Conservation (phyloP, 768 basidiomycete species). For the Trametes gibbosa region DNA sequence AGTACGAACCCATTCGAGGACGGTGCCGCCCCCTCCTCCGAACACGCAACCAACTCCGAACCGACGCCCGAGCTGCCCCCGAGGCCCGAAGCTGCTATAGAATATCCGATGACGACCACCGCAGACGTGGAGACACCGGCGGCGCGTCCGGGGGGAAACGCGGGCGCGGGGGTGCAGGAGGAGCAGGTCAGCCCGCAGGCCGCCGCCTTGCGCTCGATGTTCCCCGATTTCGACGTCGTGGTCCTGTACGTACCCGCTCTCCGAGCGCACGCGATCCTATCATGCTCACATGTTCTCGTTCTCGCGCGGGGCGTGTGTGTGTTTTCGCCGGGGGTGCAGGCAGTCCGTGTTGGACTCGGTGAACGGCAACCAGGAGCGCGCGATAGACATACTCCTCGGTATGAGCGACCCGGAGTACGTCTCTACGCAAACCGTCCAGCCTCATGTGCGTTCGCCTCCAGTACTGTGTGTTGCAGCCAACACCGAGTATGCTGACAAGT, state of each 20-base stretch:
- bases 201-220: constrained; percentile 59
- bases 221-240: constrained; percentile 77
- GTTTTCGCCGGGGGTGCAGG: constrained; percentile 36
- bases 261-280: not conserved
- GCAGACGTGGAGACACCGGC: not conserved
- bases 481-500: too few species aligned
- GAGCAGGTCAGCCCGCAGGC: constrained; percentile 44
- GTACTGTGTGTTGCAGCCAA: too few species aligned
- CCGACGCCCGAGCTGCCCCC: constrained; percentile 21
- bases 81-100: constrained; percentile 1
- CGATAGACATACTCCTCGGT: constrained; percentile 72
- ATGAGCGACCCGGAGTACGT: constrained; percentile 85
- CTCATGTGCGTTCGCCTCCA: constrained; percentile 27
- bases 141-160: not conserved
- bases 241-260: constrained; percentile 49
- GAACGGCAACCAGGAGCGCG: constrained; percentile 66
- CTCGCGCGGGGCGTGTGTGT: not conserved
- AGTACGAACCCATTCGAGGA: not conserved
- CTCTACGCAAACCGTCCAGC: constrained; percentile 33
- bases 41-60: not conserved
- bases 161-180: not conserved
- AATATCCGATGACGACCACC: constrained; percentile 1
- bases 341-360: constrained; percentile 73
- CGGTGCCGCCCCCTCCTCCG: not conserved
- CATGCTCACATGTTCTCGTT: too few species aligned